Conservation (phyloP, 2,329 filamentous ascomycete species). For the Fusarium brachygibbosum region DNA sequence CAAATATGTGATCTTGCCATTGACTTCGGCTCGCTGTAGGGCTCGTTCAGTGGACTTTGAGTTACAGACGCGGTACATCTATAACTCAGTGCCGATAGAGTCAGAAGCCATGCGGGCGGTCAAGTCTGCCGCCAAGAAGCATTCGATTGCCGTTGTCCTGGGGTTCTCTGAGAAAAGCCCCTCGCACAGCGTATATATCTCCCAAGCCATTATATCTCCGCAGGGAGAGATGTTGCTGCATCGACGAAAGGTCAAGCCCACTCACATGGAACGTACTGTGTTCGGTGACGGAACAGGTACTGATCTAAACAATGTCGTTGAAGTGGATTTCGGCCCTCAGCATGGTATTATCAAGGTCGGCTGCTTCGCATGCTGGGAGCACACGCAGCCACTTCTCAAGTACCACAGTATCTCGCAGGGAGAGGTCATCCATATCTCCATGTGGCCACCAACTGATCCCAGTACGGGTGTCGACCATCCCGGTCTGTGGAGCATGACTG, state of each 20-base stretch:
- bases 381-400: constrained; percentile 64
- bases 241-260: constrained; percentile 66
- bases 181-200: constrained; percentile 58
- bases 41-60: constrained; percentile 44
- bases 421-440: constrained; percentile 62
- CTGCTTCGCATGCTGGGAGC: constrained; percentile 64
- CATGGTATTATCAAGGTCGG: constrained; percentile 56
- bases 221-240: constrained; percentile 57
- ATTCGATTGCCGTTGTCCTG: constrained; percentile 58
- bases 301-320: constrained; percentile 57
- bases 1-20: not conserved
- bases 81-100: constrained; percentile 58
- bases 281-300: constrained; percentile 61
- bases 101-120: constrained; percentile 58
- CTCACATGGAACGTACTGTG: constrained; percentile 65
- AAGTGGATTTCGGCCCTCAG: constrained; percentile 54
- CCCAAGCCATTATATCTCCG: constrained; percentile 60
- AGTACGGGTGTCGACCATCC: constrained; percentile 38
- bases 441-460: constrained; percentile 58
- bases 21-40: constrained; percentile 18
- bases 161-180: constrained; percentile 59
- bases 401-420: constrained; percentile 60
- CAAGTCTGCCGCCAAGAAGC: constrained; percentile 50
- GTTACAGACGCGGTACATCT: constrained; percentile 52
- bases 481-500: constrained; percentile 51